Evolutionary conservation across 768 basidiomycete genomes (phyloP).

Genomic region (Mrakia frigida): DNA sequence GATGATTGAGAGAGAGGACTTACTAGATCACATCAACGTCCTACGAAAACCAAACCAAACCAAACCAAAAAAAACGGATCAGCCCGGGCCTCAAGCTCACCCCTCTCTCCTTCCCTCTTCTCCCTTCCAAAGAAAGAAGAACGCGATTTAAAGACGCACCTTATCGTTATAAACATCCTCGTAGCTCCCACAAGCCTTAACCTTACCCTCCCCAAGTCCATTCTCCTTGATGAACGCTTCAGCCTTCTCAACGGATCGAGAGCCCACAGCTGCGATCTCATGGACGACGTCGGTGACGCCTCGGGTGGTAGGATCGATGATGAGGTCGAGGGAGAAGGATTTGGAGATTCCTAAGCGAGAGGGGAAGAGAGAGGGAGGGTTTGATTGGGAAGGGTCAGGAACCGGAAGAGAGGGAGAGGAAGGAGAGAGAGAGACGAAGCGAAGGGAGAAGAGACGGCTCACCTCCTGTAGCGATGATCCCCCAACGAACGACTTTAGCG

Average conservation of each 20-base stretch:
- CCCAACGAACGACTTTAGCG: constrained; percentile 54
- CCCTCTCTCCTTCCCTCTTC: neutral
- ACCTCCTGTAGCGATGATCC: constrained; percentile 67
- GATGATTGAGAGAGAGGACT: neutral
- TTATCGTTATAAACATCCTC: constrained; percentile 65
- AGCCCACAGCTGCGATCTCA: constrained; percentile 61
- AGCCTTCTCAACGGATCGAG: constrained; percentile 64
- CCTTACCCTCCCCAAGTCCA: constrained; percentile 52
- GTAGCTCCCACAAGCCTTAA: constrained; percentile 69
- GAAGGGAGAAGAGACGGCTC: neutral
- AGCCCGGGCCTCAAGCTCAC: neutral
- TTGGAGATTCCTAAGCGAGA: constrained; percentile 58
- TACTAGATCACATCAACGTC: constrained; percentile 47
- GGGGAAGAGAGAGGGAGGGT: neutral
- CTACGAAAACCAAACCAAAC: neutral
- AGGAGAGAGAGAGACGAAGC: neutral
- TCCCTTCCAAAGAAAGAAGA: too few relatives aligned
- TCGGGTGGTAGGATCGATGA: constrained; percentile 69
- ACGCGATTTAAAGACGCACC: constrained; percentile 45
- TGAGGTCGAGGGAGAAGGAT: constrained; percentile 63
- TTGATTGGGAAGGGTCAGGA: neutral
- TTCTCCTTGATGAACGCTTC: constrained; percentile 59
- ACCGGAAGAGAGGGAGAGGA: too few relatives aligned
- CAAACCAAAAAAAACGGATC: constrained; percentile 18
- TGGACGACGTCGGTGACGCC: constrained; percentile 34